Base-by-base conservation (phyloP, 371 early-diverging fungal species). In the Mortierella sp. region DNA sequence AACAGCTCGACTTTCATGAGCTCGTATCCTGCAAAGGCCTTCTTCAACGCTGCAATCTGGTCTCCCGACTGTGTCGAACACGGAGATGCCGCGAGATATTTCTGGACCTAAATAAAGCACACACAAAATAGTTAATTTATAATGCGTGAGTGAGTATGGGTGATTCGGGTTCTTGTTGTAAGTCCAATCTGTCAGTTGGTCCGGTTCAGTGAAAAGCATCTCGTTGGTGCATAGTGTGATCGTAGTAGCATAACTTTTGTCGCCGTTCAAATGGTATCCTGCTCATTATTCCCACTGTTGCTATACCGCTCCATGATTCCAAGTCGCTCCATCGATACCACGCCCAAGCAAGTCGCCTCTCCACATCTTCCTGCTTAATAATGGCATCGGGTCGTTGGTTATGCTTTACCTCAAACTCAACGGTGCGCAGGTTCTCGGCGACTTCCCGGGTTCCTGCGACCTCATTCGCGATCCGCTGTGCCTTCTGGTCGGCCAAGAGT, bases 381-480 rank as follows among this genome's bases (percentile, higher is more conserved):
- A 47, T 6, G 16, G 1, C 50, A 2, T 16, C 45, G 11, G n/a
- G 5, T 4, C 39, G 13, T 6, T 58, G 44, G 13, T 61, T 9
- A 19, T n/a, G n/a, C n/a, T 24, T 68, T 84, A 84, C 86, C 86
- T 86, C 86, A 61, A 86, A 86, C 64, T 83, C 84, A 31, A 86
- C 74, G 9, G 86, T 86, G 10, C 77, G 76, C 63, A 86, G 63
- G 73, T 86, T 86, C 71, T 83, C 84, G 24, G 79, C 80, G 3
- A 72, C 77, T 29, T 79, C 85, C 16, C 73, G 66, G 13, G 84
- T 70, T 11, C 80, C 84, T 16, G 72, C 75, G 5, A 79, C 80
- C 26, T 78, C 79, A 41, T 82, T 81, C 16, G 85, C 83, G 70
- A 76, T 79, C 13, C 78, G 79, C 47, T 77, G 78, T 53, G 86